phyloP scores from a whole-genome alignment of 306 rosid species.

The Acacia confusa region DNA sequence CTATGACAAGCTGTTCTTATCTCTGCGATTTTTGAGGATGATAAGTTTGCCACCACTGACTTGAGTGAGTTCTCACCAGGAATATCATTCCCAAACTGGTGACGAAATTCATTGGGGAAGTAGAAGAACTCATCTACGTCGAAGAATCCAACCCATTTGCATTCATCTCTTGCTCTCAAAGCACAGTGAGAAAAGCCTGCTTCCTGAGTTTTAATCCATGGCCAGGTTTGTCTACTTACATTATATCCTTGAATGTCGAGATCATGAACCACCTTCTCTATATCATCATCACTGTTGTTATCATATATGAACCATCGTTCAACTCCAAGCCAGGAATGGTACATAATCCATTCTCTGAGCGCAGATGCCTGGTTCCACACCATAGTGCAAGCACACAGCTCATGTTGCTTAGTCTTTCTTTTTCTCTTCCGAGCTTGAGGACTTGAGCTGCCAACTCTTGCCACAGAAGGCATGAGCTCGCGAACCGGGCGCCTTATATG shows the following conservation, averaged over 20 bases:
- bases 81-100: slow-evolving; percentile 16
- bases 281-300: slow-evolving; percentile 66
- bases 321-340: slow-evolving; percentile 75
- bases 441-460: slow-evolving; percentile 35
- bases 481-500: slow-evolving; percentile 29
- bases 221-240: slow-evolving; percentile 60
- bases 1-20: slow-evolving; percentile 66
- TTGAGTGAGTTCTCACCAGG: slow-evolving; percentile 53
- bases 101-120: slow-evolving; percentile 48
- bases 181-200: slow-evolving; percentile 77
- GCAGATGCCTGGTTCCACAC: slow-evolving; percentile 77
- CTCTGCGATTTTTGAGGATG: slow-evolving; percentile 51
- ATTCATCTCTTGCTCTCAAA: slow-evolving; percentile 60
- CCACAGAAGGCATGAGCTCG: slow-evolving; percentile 50
- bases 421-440: slow-evolving; percentile 16
- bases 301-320: slow-evolving; percentile 73
- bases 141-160: slow-evolving; percentile 75
- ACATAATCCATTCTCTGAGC: slow-evolving; percentile 64
- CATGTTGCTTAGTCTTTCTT: slow-evolving; percentile 32
- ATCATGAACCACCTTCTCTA: slow-evolving; percentile 46
- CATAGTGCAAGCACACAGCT: slow-evolving; percentile 75
- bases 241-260: slow-evolving; percentile 48
- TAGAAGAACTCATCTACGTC: slow-evolving; percentile 75
- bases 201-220: slow-evolving; percentile 78
- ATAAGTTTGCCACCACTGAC: slow-evolving; percentile 45